Evolutionary conservation across 352 stramenopile species (phyloP).

Genomic region (Pythium brachiatum): DNA sequence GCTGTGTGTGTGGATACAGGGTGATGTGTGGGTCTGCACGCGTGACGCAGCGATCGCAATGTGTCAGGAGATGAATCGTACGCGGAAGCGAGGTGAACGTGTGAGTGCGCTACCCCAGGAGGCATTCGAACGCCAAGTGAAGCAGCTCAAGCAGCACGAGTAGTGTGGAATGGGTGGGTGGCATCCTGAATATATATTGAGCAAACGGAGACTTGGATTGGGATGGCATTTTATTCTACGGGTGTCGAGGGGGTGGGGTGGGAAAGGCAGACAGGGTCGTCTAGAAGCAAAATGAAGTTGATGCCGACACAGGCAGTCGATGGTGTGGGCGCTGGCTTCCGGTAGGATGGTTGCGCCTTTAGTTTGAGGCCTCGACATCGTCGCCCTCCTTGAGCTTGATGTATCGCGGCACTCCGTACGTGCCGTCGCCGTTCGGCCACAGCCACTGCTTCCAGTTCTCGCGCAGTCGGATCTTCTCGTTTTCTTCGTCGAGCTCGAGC

Average conservation of each 20-base stretch:
- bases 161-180: not conserved
- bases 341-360: not conserved
- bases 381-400: slow-evolving; percentile 70
- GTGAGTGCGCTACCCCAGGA: slow-evolving; percentile 45
- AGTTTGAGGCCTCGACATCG: slow-evolving; percentile 31
- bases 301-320: not conserved
- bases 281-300: slow-evolving; percentile 23
- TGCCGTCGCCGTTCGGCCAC: slow-evolving; percentile 84
- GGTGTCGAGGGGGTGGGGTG: slow-evolving; percentile 1
- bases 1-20: slow-evolving; percentile 27
- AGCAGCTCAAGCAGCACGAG: slow-evolving; percentile 12
- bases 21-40: slow-evolving; percentile 37
- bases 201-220: slow-evolving; percentile 10
- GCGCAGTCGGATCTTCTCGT: slow-evolving; percentile 89
- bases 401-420: slow-evolving; percentile 85
- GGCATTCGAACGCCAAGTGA: slow-evolving; percentile 36
- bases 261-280: slow-evolving; percentile 5
- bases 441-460: slow-evolving; percentile 88
- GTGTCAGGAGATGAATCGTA: slow-evolving; percentile 46
- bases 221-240: slow-evolving; percentile 31
- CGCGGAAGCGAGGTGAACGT: slow-evolving; percentile 46
- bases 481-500: slow-evolving; percentile 82
- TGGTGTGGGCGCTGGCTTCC: not conserved
- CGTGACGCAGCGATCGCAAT: slow-evolving; percentile 50
- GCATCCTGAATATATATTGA: not conserved